Evolutionary conservation across 495 filamentous ascomycete genomes (phyloP).

Genomic region (Aspergillus mulundensis): DNA sequence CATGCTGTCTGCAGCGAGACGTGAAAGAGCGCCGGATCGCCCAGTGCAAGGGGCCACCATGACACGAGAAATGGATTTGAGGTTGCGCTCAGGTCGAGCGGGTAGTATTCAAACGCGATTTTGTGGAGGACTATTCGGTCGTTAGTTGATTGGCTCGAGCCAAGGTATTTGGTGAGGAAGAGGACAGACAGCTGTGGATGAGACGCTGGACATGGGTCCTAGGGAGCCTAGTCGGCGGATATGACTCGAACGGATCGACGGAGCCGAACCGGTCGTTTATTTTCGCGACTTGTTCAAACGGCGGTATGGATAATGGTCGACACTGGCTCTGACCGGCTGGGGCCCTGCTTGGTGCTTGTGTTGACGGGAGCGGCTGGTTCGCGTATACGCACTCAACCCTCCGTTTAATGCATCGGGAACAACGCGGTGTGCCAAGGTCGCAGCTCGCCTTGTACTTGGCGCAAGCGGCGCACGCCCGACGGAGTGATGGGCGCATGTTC

Average conservation of each 20-base stretch:
- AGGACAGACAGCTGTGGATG: constrained; percentile 44
- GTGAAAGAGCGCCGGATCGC: constrained; percentile 49
- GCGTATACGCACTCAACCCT: constrained; percentile 42
- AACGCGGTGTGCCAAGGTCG: constrained; percentile 44
- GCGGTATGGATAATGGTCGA: too few relatives aligned
- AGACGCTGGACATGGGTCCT: constrained; percentile 43
- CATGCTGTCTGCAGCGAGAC: constrained; percentile 52
- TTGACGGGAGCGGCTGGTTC: constrained; percentile 38
- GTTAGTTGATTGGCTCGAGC: too few relatives aligned
- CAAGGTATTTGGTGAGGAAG: background rate
- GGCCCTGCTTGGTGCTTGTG: constrained; percentile 7
- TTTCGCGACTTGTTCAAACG: too few relatives aligned
- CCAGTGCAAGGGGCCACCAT: constrained; percentile 51
- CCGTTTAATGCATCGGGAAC: constrained; percentile 47
- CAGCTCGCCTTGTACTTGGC: constrained; percentile 48
- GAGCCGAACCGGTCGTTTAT: constrained; percentile 22
- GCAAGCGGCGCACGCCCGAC: constrained; percentile 48
- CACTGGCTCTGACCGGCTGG: constrained; percentile 7
- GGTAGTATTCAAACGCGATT: constrained; percentile 54
- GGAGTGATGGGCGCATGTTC: constrained; percentile 43
- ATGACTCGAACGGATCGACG: constrained; percentile 50
- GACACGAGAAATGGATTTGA: constrained; percentile 52
- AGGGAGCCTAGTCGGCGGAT: constrained; percentile 45
- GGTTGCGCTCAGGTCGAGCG: constrained; percentile 41
- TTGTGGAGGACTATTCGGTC: constrained; percentile 39